Percentiles rank a stretch among this genome's conserved stretches.
Conservation (phyloP, 2,329 filamentous ascomycete genomes). For the Purpureocillium lavendulum region DNA sequence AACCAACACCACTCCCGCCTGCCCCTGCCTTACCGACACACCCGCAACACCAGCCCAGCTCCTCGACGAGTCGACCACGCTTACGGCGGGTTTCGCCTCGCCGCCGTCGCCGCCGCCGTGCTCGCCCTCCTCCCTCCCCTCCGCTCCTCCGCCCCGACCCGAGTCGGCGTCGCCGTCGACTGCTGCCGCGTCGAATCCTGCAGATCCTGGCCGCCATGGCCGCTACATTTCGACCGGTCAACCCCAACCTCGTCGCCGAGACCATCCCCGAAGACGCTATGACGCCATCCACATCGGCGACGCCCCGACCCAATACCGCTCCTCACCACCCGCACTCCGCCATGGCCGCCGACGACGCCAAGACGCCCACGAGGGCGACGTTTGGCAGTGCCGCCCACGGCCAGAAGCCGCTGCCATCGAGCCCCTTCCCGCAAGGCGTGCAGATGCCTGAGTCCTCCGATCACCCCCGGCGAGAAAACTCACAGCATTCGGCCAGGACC, state of each 20-base stretch:
- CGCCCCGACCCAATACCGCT: conserved; percentile 26
- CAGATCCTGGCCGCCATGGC: conserved; percentile 28
- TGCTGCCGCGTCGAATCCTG: conserved; percentile 11
- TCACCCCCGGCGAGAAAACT: conserved; percentile 35
- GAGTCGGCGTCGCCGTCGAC: not conserved
- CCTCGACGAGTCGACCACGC: conserved; percentile 4
- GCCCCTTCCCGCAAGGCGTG: conserved; percentile 41
- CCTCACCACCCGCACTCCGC: conserved; percentile 18
- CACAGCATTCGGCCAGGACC: conserved; percentile 53
- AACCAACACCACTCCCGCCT: conserved; percentile 5
- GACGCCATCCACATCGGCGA: conserved; percentile 21
- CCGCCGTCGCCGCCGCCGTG: conserved; percentile 5
- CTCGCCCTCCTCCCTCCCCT: not conserved
- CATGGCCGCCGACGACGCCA: conserved; percentile 32
- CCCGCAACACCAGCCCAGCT: conserved; percentile 3
- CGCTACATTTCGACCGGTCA: conserved; percentile 40
- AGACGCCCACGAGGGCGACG: conserved; percentile 56
- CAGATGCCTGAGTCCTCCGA: conserved; percentile 38
- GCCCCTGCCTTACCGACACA: not conserved
- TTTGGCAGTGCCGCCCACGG: conserved; percentile 34
- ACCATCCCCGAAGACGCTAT: conserved; percentile 25
- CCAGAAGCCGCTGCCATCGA: conserved; percentile 46
- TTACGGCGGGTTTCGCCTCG: conserved; percentile 9
- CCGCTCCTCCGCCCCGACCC: not conserved
- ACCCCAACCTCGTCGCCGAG: conserved; percentile 25